Evolutionary conservation across 2,329 filamentous ascomycete species (phyloP).

Genomic region (Colletotrichum costaricense): DNA sequence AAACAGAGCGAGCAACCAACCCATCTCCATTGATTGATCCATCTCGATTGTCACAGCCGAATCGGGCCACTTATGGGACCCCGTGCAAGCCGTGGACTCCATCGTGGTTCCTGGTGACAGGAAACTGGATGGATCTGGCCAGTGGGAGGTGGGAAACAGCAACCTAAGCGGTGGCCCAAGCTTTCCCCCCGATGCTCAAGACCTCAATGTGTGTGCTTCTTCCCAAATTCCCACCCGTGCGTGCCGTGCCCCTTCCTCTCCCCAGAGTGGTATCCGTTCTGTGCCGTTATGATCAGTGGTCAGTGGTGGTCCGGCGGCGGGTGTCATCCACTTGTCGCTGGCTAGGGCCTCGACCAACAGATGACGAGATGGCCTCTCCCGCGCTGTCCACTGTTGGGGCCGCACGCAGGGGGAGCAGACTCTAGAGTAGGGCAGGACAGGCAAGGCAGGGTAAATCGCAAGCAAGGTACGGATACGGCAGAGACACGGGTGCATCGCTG

Average conservation of each 20-base stretch:
- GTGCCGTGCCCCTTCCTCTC: neutral
- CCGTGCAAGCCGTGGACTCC: neutral
- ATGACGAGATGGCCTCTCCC: constrained; percentile 24
- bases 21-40: neutral
- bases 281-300: neutral
- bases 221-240: neutral
- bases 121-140: constrained; percentile 24
- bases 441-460: neutral
- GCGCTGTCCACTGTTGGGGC: constrained; percentile 13
- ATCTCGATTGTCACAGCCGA: neutral
- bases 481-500: neutral
- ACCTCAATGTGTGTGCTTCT: neutral
- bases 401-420: constrained; percentile 7
- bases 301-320: neutral
- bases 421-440: neutral
- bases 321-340: constrained; percentile 9
- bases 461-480: neutral
- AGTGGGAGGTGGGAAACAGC: constrained; percentile 13
- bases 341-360: constrained; percentile 16
- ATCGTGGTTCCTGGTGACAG: constrained; percentile 18
- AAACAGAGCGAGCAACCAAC: neutral
- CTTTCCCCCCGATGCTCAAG: constrained; percentile 12
- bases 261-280: neutral
- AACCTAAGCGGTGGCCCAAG: constrained; percentile 34
- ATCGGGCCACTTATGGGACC: neutral